Base-by-base conservation (phyloP, 2,329 filamentous ascomycete genomes). In the Colletotrichum spaethianum region DNA sequence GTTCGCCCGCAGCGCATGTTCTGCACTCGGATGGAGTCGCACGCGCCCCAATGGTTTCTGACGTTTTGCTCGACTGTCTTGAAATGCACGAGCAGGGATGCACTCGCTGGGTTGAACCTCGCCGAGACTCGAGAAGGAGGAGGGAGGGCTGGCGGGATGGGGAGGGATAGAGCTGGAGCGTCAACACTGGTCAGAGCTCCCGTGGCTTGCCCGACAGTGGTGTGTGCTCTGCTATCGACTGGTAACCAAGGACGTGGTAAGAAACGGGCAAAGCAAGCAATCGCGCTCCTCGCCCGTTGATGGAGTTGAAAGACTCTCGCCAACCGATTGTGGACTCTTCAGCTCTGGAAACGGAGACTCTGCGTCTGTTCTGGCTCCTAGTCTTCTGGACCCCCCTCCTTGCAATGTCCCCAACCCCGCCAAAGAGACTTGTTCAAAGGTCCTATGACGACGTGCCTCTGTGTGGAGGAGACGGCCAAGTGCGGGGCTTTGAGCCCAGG, bases 371-470 rank as follows among this genome's bases (percentile, higher is more conserved):
- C 33, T 46, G 38, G 28, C 67, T 36, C 53, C 28, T 18, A 33
- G 55, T 61, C 36, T 23, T 26, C 61, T 59, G 33, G 33, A 46
- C 40, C 46, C 23, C 42, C 46, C 33, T 63, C 48, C 26, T 66
- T 48, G 52, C 28, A 64, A 36, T 72, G 46, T 61, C n/a, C 60
- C n/a, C 60, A 55, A 73, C 66, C 70, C 70, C 55, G 70, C 67
- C 70, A 72, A 72, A 70, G 44, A 72, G 65, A 72, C 70, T 59
- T 60, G 60, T 48, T 26, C 61, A 50, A 56, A 48, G 55, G 33
- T 63, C 70, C 67, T 71, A 73, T 73, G 70, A 71, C 70, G 70
- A 71, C 57, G 70, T 66, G 50, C 62, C 56, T 26, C 57, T 71
- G 55, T 73, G 66, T 73, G 66, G 70, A 73, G 70, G 66, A 66